phyloP scores from a whole-genome alignment of 2,329 filamentous ascomycete genomes.

The Cladophialophora carrionii region DNA sequence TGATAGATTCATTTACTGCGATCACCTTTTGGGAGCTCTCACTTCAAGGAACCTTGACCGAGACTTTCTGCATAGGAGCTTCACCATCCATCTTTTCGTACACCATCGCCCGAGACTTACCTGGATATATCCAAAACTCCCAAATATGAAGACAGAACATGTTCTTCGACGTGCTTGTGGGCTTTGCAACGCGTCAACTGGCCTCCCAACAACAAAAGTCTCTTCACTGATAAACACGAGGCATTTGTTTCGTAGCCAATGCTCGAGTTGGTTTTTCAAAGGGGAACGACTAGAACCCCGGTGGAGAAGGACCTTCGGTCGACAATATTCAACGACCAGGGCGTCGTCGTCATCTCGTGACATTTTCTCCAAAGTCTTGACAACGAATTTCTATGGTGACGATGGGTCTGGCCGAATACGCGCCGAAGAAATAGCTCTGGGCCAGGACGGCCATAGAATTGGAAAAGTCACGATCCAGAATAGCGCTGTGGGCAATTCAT shows the following conservation, averaged over 20 bases:
- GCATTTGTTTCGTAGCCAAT: not conserved
- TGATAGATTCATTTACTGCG: not conserved
- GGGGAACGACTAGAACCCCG: not conserved
- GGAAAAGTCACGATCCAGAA: conserved; percentile 15
- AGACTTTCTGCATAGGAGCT: not conserved
- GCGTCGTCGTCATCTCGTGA: not conserved
- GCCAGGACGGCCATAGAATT: not conserved
- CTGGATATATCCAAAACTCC: not conserved
- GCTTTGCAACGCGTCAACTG: not conserved
- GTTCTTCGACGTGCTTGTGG: not conserved
- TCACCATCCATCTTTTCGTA: not conserved
- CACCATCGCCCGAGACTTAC: not conserved
- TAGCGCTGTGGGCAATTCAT: not conserved
- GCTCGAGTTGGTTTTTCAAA: not conserved
- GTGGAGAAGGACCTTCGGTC: not conserved
- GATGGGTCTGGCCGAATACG: not conserved
- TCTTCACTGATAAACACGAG: not conserved
- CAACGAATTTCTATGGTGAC: not conserved
- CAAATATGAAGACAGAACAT: not conserved
- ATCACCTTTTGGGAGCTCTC: not conserved
- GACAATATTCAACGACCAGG: not conserved
- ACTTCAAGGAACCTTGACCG: not conserved
- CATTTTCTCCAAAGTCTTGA: not conserved
- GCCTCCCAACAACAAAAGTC: not conserved
- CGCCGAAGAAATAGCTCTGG: not conserved